Conservation (phyloP, 1,139 yeast species). For the Blastobotrys apis region DNA sequence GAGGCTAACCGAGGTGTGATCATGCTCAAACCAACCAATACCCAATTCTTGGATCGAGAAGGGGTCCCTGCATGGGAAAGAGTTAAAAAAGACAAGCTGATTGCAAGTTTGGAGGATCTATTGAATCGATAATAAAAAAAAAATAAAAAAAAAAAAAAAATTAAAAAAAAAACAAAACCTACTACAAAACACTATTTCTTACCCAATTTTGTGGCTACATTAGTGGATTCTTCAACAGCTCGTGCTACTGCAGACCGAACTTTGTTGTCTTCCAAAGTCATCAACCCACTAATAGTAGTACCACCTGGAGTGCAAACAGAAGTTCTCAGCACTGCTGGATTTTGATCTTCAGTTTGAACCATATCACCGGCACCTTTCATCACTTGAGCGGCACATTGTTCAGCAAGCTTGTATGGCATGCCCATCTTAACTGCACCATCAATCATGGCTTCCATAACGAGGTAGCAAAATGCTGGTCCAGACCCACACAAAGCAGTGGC, state of each 20-base stretch:
- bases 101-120: slow-evolving; percentile 3
- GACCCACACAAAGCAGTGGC: slow-evolving; percentile 95
- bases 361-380: slow-evolving; percentile 95
- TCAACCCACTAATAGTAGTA: slow-evolving; percentile 92
- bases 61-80: slow-evolving; percentile 10
- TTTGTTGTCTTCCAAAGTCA: slow-evolving; percentile 88
- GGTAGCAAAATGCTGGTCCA: slow-evolving; percentile 90
- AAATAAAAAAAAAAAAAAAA: background rate
- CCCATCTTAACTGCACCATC: slow-evolving; percentile 98
- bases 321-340: slow-evolving; percentile 87
- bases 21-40: slow-evolving; percentile 18
- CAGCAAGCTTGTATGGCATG: slow-evolving; percentile 77
- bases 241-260: slow-evolving; percentile 83
- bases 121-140: background rate
- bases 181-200: slow-evolving; percentile 30
- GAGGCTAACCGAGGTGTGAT: slow-evolving; percentile 23
- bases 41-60: slow-evolving; percentile 18
- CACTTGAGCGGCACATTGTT: slow-evolving; percentile 90
- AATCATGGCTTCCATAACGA: slow-evolving; percentile 85
- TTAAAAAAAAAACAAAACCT: background rate
- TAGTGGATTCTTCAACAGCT: slow-evolving; percentile 88
- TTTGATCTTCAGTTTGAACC: slow-evolving; percentile 73
- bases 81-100: slow-evolving; percentile 3
- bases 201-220: slow-evolving; percentile 74
- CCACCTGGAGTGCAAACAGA: slow-evolving; percentile 98